Base-by-base conservation (phyloP, 495 filamentous ascomycete species). In the Penicillium dipodomyicola region DNA sequence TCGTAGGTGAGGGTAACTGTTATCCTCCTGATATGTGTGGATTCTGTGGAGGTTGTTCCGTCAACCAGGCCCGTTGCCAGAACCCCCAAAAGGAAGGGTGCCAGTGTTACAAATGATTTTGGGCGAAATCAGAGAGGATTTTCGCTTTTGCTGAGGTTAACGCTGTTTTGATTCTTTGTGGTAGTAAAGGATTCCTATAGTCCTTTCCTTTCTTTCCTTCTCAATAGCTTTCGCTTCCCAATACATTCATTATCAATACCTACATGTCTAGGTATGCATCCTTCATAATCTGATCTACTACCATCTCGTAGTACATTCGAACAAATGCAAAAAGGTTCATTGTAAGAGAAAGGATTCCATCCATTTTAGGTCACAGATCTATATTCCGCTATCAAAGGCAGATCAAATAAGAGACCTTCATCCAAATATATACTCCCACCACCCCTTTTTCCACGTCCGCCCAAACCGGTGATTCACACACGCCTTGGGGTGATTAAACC, bases 401-500 rank as follows among this genome's bases (percentile, higher is more conserved):
- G 20, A 23, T 43, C 1, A 20, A 17, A 20, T 11, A n/a, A 29
- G 5, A 37, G 4, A 9, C 0, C 1, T 20, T 57, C 47, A 70
- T 7, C 67, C 67, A 56, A 72, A 60, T 4, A 69, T 33, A 41
- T 66, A 62, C 51, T 71, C 58, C 68, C 65, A 67, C 74, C 69
- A 74, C 6, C 61, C 62, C 44, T 72, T 71, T 58, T 69, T 76
- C 70, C 74, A 77, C 4, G 65, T 67, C 23, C 70, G 56, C 20
- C 62, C 65, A 58, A 73, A 73, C 2, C 70, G 65, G 65, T 74
- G 76, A 57, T 78, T 76, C 0, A 76, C 44, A 58, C 76, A 77
- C 0, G 75, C 76, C 23, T 71, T 57, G 11, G 41, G 22, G 47
- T 65, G 69, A 1, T 52, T 15, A 53, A 74, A 73, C 1, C 56